A percentile compares a stretch with the other conserved stretches of the same genome.
These are phyloP conservation scores for Platanthera zijinensis DNA, from an alignment of 106 monocot genomes.

Conservation along the genomic window DNA sequence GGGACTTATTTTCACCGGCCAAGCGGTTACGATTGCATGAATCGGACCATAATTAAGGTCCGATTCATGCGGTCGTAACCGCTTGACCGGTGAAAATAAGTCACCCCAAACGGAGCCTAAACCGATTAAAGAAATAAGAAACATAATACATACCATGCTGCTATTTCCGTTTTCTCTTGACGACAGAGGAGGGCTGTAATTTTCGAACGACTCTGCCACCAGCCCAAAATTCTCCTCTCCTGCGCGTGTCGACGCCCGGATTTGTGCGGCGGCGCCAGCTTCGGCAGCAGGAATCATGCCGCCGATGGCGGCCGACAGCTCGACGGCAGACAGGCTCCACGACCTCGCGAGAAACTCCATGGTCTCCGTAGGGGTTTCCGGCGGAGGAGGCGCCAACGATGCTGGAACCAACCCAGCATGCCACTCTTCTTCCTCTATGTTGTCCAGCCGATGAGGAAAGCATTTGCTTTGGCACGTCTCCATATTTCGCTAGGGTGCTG, in stretches of 20 bases:
- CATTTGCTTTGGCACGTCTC: not conserved
- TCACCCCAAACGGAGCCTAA: no score
- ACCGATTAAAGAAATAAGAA: no score
- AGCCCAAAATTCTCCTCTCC: not conserved
- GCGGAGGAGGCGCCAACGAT: conserved; percentile 24
- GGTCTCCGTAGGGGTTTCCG: conserved; percentile 27
- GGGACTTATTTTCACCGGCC: no score
- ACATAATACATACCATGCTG: no score
- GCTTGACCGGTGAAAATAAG: no score
- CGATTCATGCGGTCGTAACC: no score
- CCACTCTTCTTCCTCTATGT: conserved; percentile 30
- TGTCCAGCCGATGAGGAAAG: conserved; percentile 26
- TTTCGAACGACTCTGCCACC: not conserved
- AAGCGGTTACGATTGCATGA: no score
- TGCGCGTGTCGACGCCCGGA: no score
- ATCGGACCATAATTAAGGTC: no score
- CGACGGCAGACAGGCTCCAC: conserved; percentile 24
- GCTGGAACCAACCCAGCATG: not conserved
- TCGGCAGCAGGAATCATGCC: not conserved
- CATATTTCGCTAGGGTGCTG: no score
- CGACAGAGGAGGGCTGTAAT: conserved; percentile 32
- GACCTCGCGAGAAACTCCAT: conserved; percentile 37
- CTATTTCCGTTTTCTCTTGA: conserved; percentile 18
- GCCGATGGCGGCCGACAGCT: conserved; percentile 21
- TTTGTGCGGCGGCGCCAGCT: no score